Evolutionary conservation across 2,329 filamentous ascomycete species (phyloP).

Genomic region (Bipolaris sorokiniana): DNA sequence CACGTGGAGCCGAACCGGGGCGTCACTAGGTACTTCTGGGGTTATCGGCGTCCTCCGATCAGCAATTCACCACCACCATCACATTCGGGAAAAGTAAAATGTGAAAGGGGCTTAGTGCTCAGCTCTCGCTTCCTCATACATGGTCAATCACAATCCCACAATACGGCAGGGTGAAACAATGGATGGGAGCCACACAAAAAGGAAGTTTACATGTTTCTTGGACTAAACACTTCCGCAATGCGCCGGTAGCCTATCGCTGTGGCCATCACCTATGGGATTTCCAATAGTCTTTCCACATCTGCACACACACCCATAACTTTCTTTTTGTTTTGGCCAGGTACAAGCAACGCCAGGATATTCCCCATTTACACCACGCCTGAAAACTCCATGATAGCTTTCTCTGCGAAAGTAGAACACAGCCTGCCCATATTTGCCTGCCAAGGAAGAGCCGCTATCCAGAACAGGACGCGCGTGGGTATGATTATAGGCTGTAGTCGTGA

Average conservation of each 20-base stretch:
- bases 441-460: background rate
- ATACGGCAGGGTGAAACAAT: background rate
- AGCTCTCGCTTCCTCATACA: background rate
- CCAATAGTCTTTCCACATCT: background rate
- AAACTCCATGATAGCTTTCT: constrained; percentile 22
- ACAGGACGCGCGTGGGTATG: background rate
- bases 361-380: constrained; percentile 25
- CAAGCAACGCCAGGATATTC: constrained; percentile 23
- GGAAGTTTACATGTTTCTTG: background rate
- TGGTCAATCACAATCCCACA: background rate
- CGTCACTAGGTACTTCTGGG: background rate
- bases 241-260: constrained; percentile 18
- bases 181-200: constrained; percentile 1
- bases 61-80: constrained; percentile 3
- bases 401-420: constrained; percentile 4
- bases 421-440: constrained; percentile 1
- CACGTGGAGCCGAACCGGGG: constrained; percentile 24
- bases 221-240: constrained; percentile 10
- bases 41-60: constrained; percentile 28
- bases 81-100: constrained; percentile 15
- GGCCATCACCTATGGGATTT: background rate
- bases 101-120: background rate
- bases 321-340: constrained; percentile 9
- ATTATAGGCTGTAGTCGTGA: constrained; percentile 58
- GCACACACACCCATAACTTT: constrained; percentile 4